phyloP scores from a whole-genome alignment of 352 stramenopile genomes.

The Phytophthora palmivora region DNA sequence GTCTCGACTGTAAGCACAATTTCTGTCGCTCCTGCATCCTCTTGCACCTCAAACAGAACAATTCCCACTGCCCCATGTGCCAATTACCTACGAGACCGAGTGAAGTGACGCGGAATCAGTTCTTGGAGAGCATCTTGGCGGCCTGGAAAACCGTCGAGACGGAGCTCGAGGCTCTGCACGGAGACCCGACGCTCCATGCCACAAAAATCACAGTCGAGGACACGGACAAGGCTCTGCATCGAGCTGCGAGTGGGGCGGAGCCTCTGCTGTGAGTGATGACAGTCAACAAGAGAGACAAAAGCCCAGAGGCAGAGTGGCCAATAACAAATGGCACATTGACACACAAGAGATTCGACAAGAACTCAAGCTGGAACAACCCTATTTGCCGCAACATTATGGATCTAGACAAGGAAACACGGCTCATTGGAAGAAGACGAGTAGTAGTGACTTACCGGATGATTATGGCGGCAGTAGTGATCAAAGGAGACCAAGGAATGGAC shows the following conservation, averaged over 20 bases:
- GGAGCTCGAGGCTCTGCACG: conserved; percentile 53
- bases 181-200: conserved; percentile 44
- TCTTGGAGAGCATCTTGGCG: conserved; percentile 82
- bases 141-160: conserved; percentile 81
- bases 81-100: conserved; percentile 75
- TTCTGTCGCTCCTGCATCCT: conserved; percentile 85
- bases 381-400: conserved; percentile 38
- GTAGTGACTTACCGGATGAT: conserved; percentile 48
- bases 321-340: conserved; percentile 80
- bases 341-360: conserved; percentile 67
- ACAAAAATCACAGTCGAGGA: conserved; percentile 35
- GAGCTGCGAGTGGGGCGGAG: conserved; percentile 17
- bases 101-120: conserved; percentile 88
- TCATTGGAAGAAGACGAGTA: conserved; percentile 45
- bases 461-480: conserved; percentile 32
- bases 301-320: conserved; percentile 51
- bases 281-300: conserved; percentile 16
- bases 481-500: conserved; percentile 1
- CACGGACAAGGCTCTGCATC: conserved; percentile 45
- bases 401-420: conserved; percentile 10
- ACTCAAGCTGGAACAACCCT: conserved; percentile 39
- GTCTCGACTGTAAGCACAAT: conserved; percentile 90
- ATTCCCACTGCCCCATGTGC: conserved; percentile 74
- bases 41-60: conserved; percentile 60
- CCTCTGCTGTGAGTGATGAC: neutral